Evolutionary conservation across 768 basidiomycete genomes (phyloP).

Genomic region (Stropharia rugosoannulata): DNA sequence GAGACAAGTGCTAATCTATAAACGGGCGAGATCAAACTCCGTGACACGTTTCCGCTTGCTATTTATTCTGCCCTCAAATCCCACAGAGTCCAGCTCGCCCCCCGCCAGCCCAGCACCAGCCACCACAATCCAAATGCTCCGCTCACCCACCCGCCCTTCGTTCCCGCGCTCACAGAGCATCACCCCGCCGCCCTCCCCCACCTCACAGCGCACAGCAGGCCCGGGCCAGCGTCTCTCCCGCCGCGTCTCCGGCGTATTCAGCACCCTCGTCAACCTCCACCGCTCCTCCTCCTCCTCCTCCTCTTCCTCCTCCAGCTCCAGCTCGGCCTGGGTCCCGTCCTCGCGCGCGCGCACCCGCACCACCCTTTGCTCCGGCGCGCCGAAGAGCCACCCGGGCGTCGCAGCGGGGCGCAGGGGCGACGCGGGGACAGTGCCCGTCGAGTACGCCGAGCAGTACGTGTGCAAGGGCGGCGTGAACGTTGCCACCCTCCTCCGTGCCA

Average conservation of each 20-base stretch:
- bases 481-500: conserved; percentile 52
- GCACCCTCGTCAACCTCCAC: conserved; percentile 53
- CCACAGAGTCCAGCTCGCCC: not conserved
- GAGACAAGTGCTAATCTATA: no score
- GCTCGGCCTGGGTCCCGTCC: no score
- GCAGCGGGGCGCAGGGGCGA: conserved; percentile 20
- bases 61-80: not conserved
- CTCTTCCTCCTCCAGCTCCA: no score
- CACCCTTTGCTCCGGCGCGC: conserved; percentile 36
- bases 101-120: not conserved
- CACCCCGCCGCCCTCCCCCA: conserved; percentile 3
- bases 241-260: conserved; percentile 43
- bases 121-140: conserved; percentile 14
- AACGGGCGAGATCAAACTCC: no score
- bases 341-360: conserved; percentile 10
- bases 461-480: conserved; percentile 67
- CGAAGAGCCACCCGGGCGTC: conserved; percentile 37
- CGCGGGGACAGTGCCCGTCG: conserved; percentile 25
- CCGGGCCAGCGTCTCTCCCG: conserved; percentile 31
- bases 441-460: conserved; percentile 45
- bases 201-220: conserved; percentile 12
- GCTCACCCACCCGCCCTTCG: conserved; percentile 15
- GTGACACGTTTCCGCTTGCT: no score
- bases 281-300: conserved; percentile 18
- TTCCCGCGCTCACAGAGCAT: conserved; percentile 8